Percentiles rank a stretch among this genome's conserved stretches.
These are phyloP conservation scores for Cercophora newfieldiana DNA, from an alignment of 495 filamentous ascomycete genomes.

Conservation along the genomic window DNA sequence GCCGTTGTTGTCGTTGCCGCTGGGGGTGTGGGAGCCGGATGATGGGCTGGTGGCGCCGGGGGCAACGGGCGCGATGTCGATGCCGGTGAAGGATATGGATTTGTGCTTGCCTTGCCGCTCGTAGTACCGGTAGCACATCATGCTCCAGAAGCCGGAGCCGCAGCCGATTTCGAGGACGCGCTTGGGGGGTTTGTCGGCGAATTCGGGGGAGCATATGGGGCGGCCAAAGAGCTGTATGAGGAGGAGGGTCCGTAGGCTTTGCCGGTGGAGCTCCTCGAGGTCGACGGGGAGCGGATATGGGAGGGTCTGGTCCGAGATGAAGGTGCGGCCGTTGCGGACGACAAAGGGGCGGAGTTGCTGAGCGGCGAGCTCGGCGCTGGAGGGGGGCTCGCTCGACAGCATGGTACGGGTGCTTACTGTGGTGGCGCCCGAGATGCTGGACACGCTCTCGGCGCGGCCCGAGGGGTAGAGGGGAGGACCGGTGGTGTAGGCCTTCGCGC, in stretches of 20 bases:
- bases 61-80: constrained; percentile 79
- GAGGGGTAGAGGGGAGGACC: constrained; percentile 15
- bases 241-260: constrained; percentile 80
- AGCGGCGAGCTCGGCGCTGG: constrained; percentile 26
- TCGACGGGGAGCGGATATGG: constrained; percentile 87
- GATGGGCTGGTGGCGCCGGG: constrained; percentile 57
- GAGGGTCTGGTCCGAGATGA: constrained; percentile 71
- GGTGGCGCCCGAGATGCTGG: constrained; percentile 36
- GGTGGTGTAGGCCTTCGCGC: constrained; percentile 21
- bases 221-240: constrained; percentile 77
- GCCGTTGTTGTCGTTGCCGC: constrained; percentile 7
- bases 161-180: constrained; percentile 86
- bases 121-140: constrained; percentile 78
- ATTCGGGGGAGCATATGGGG: constrained; percentile 71
- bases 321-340: constrained; percentile 73
- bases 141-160: constrained; percentile 87
- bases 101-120: constrained; percentile 55
- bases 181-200: constrained; percentile 64
- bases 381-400: constrained; percentile 36
- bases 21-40: background rate
- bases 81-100: constrained; percentile 70
- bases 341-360: constrained; percentile 62
- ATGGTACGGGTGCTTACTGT: constrained; percentile 38
- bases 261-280: constrained; percentile 81
- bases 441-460: constrained; percentile 42